These are phyloP conservation scores for Alternaria novae-zelandiae DNA, from an alignment of 2,329 filamentous ascomycete genomes.

Conservation along the genomic window DNA sequence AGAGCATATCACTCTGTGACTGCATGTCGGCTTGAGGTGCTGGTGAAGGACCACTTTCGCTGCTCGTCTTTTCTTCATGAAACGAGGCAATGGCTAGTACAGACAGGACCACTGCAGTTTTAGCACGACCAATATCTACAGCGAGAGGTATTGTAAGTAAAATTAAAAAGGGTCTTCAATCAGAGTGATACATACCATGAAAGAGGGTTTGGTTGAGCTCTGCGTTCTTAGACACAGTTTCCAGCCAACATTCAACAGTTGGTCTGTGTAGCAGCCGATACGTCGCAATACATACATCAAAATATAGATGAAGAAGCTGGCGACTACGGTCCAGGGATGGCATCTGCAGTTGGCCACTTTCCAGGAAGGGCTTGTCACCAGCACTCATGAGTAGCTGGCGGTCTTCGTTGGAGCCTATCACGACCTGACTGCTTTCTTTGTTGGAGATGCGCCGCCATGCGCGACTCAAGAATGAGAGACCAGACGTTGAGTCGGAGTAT, in stretches of 20 bases:
- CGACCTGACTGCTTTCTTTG: constrained; percentile 55
- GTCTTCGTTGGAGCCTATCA: constrained; percentile 27
- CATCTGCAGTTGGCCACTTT: constrained; percentile 36
- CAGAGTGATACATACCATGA: constrained; percentile 39
- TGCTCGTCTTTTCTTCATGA: constrained; percentile 51
- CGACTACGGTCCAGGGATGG: constrained; percentile 18
- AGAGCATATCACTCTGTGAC: constrained; percentile 49
- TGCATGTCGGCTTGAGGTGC: constrained; percentile 33
- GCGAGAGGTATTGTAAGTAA: not conserved
- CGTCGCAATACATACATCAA: constrained; percentile 65
- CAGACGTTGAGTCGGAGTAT: constrained; percentile 61
- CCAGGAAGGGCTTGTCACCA: constrained; percentile 58
- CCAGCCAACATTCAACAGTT: constrained; percentile 57
- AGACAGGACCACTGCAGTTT: constrained; percentile 47
- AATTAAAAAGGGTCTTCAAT: too few relatives aligned
- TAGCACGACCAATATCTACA: constrained; percentile 45
- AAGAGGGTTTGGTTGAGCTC: constrained; percentile 39
- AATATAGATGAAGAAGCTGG: constrained; percentile 59
- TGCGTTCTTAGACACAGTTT: constrained; percentile 21
- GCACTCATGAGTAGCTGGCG: constrained; percentile 58
- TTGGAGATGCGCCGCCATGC: constrained; percentile 70
- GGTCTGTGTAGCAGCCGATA: constrained; percentile 63
- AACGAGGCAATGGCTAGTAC: constrained; percentile 57
- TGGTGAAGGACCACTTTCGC: constrained; percentile 28
- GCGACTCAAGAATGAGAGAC: constrained; percentile 66